Conservation (phyloP, 1,284 basidiomycete species). For the Veloboletus limbatus region DNA sequence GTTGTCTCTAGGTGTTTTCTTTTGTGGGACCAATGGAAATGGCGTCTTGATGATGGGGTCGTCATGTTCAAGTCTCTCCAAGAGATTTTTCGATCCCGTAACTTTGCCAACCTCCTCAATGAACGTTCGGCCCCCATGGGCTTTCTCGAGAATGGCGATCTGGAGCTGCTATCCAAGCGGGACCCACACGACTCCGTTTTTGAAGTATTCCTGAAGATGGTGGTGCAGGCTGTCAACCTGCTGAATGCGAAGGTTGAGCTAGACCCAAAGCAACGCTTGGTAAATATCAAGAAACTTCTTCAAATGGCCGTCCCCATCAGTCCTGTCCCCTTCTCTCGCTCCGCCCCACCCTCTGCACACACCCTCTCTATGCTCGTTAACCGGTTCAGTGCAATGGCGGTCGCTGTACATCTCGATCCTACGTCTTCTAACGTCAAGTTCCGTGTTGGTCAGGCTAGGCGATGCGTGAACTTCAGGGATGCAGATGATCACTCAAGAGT, state of each 20-base stretch:
- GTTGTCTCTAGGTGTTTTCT: constrained; percentile 74
- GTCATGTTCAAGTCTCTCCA: constrained; percentile 65
- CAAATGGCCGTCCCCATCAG: constrained; percentile 79
- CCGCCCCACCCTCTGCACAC: constrained; percentile 48
- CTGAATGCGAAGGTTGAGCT: constrained; percentile 23
- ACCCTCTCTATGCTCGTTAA: constrained; percentile 86
- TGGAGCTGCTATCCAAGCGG: constrained; percentile 52
- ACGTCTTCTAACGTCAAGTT: constrained; percentile 47
- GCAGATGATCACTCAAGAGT: constrained; percentile 72
- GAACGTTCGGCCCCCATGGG: constrained; percentile 76
- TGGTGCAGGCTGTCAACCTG: constrained; percentile 54
- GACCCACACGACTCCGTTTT: constrained; percentile 70
- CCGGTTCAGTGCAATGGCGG: constrained; percentile 75
- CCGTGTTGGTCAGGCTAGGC: constrained; percentile 59
- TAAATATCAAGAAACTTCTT: constrained; percentile 68
- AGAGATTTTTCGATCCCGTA: constrained; percentile 78
- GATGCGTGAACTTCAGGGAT: constrained; percentile 66
- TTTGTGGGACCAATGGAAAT: constrained; percentile 71
- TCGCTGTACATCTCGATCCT: constrained; percentile 75
- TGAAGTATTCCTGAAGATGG: constrained; percentile 76
- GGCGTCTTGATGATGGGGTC: constrained; percentile 64
- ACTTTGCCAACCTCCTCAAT: constrained; percentile 74
- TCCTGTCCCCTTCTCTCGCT: constrained; percentile 61
- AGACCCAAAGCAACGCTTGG: constrained; percentile 37
- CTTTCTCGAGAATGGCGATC: constrained; percentile 69